These are phyloP conservation scores for Bryoglossum gracile DNA, from an alignment of 495 filamentous ascomycete species.

Conservation along the genomic window DNA sequence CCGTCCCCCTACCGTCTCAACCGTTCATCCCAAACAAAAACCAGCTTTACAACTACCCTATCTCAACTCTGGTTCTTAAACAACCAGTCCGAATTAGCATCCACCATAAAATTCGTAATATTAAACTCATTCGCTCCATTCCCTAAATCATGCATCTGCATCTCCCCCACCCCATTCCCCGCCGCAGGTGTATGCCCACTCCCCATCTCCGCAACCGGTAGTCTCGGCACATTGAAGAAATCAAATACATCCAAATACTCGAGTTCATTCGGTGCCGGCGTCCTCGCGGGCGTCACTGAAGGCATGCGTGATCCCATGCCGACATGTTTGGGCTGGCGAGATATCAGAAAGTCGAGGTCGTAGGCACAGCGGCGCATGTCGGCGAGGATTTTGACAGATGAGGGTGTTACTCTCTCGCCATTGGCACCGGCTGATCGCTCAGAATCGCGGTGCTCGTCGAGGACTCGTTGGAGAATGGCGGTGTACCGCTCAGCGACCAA, in stretches of 20 bases:
- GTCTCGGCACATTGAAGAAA: constrained; percentile 81
- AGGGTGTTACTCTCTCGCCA: constrained; percentile 68
- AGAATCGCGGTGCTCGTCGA: constrained; percentile 76
- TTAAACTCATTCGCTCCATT: constrained; percentile 44
- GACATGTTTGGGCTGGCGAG: constrained; percentile 60
- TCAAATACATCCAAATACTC: constrained; percentile 92
- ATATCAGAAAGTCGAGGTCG: constrained; percentile 81
- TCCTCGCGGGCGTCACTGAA: constrained; percentile 42
- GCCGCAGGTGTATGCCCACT: constrained; percentile 8
- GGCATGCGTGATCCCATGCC: constrained; percentile 28
- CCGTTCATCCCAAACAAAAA: too few species aligned
- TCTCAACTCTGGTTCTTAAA: constrained; percentile 34
- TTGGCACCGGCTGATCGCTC: constrained; percentile 48
- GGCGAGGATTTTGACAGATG: constrained; percentile 74
- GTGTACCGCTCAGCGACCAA: constrained; percentile 77
- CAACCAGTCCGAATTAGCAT: constrained; percentile 58
- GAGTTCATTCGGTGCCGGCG: constrained; percentile 69
- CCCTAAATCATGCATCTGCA: constrained; percentile 16
- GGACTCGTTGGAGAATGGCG: constrained; percentile 68
- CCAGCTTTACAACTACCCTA: too few species aligned
- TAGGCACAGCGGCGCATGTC: constrained; percentile 85
- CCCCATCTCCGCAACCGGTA: constrained; percentile 37
- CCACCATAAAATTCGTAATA: constrained; percentile 59
- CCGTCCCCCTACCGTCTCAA: too few species aligned
- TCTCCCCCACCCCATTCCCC: constrained; percentile 17